Conservation (phyloP, 371 early-diverging fungal genomes). For the Rhizopus microsporus region DNA sequence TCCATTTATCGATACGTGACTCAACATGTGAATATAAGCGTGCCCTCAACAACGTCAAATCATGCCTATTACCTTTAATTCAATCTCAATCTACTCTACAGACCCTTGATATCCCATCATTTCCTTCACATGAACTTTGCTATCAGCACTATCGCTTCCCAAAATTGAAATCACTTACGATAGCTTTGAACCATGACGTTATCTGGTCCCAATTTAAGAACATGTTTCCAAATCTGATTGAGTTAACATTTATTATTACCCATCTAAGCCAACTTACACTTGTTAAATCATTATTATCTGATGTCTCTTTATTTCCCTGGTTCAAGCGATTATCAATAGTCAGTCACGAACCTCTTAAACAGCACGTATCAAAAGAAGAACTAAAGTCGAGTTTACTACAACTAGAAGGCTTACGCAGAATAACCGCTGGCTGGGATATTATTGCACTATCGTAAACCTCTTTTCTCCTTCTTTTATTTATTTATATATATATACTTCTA, state of each 20-base stretch:
- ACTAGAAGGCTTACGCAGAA: constrained; percentile 32
- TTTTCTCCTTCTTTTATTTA: constrained; percentile 2
- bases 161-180: constrained; percentile 12
- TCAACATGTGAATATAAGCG: constrained; percentile 15
- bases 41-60: background rate
- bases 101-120: constrained; percentile 28
- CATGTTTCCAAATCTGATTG: constrained; percentile 25
- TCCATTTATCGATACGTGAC: constrained; percentile 19
- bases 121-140: constrained; percentile 14
- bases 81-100: constrained; percentile 14
- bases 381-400: constrained; percentile 23
- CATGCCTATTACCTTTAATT: constrained; percentile 4
- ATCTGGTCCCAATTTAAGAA: constrained; percentile 22
- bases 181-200: constrained; percentile 6
- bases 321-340: constrained; percentile 27
- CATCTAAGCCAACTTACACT: constrained; percentile 8
- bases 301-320: constrained; percentile 36
- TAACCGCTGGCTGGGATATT: constrained; percentile 45
- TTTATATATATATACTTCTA: background rate
- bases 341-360: constrained; percentile 27
- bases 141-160: constrained; percentile 14
- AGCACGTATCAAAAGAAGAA: constrained; percentile 24
- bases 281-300: constrained; percentile 28
- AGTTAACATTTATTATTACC: constrained; percentile 22
- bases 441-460: constrained; percentile 22